Conservation (phyloP, 805 yeast genomes). For the Candida vaughaniae region DNA sequence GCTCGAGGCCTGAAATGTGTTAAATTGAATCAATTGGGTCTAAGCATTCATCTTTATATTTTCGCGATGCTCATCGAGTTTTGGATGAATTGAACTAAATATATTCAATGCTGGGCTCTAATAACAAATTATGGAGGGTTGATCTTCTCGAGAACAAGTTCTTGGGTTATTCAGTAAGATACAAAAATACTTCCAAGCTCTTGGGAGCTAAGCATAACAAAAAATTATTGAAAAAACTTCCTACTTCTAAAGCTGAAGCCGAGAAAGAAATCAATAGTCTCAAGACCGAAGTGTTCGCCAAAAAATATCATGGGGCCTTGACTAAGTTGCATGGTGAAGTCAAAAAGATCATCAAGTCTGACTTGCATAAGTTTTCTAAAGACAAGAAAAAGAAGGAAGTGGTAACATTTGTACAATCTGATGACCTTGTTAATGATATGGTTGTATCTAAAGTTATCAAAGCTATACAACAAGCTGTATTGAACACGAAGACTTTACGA, state of each 20-base stretch:
- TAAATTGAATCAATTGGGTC: no score
- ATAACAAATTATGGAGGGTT: conserved; percentile 41
- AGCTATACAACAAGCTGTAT: conserved; percentile 23
- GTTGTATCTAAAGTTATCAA: conserved; percentile 34
- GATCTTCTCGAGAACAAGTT: conserved; percentile 57
- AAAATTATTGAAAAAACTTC: conserved; percentile 41
- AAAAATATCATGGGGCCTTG: conserved; percentile 48
- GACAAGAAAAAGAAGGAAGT: conserved; percentile 14
- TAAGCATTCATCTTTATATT: no score
- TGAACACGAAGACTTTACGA: conserved; percentile 28
- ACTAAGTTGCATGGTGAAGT: conserved; percentile 42
- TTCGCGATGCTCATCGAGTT: no score
- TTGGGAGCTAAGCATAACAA: conserved; percentile 44
- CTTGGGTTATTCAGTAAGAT: conserved; percentile 44
- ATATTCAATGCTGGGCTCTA: no score
- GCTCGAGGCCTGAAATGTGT: no score
- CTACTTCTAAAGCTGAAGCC: conserved; percentile 44
- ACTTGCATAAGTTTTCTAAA: conserved; percentile 13
- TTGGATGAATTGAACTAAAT: no score
- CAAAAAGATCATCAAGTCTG: conserved; percentile 14
- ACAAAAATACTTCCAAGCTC: conserved; percentile 47
- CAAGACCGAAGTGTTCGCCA: conserved; percentile 44
- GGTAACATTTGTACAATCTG: conserved; percentile 20
- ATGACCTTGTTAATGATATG: conserved; percentile 21
- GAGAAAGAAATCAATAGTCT: conserved; percentile 42